These are phyloP conservation scores for Trypanosoma rangeli DNA, from an alignment of 208 protist species.

Conservation along the genomic window DNA sequence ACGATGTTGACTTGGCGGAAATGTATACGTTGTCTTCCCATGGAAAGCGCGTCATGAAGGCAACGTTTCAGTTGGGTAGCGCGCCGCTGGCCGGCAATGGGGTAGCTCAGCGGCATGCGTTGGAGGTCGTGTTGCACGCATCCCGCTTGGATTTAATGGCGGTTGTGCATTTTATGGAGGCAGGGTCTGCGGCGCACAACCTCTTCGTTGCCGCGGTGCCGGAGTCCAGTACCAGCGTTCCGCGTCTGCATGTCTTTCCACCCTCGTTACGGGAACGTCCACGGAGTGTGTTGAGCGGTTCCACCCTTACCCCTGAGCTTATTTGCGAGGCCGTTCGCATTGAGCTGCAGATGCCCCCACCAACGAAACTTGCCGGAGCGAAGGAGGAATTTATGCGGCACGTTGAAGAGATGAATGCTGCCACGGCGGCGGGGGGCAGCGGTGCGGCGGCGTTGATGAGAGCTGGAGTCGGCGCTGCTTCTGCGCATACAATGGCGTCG, in stretches of 20 bases:
- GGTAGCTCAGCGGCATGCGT: constrained; percentile 41
- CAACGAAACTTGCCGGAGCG: constrained; percentile 4
- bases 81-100: constrained; percentile 26
- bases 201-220: constrained; percentile 44
- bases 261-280: constrained; percentile 13
- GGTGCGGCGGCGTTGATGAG: background rate
- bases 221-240: constrained; percentile 26
- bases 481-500: background rate
- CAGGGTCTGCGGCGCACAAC: constrained; percentile 40
- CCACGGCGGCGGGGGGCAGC: background rate
- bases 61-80: constrained; percentile 4
- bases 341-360: constrained; percentile 9
- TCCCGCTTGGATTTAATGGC: constrained; percentile 34
- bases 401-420: constrained; percentile 27
- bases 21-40: constrained; percentile 4
- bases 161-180: constrained; percentile 55
- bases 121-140: constrained; percentile 39
- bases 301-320: constrained; percentile 35
- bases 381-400: constrained; percentile 34
- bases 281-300: constrained; percentile 36
- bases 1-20: background rate
- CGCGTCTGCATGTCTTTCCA: constrained; percentile 57
- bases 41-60: constrained; percentile 14
- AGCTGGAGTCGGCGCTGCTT: background rate
- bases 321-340: constrained; percentile 33